phyloP scores from a whole-genome alignment of 768 basidiomycete species.

The Lanmaoa pseudosensibilis region DNA sequence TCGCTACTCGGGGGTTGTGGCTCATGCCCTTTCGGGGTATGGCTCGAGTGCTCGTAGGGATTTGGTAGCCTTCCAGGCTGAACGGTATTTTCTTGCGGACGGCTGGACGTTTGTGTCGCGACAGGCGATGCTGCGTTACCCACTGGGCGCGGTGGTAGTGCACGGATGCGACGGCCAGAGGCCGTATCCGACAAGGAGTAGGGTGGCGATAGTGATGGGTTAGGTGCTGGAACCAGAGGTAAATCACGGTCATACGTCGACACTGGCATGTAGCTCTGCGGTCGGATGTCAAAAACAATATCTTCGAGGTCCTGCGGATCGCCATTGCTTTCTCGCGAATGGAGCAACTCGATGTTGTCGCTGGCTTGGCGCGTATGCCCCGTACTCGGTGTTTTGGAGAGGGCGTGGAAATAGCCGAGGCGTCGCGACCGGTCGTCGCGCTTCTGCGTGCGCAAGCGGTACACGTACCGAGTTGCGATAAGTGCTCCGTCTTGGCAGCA shows the following conservation, averaged over 20 bases:
- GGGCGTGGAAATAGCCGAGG: constrained; percentile 33
- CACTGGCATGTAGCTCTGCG: constrained; percentile 16
- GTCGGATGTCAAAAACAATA: constrained; percentile 24
- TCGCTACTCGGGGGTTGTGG: constrained; percentile 11
- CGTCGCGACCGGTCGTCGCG: constrained; percentile 37
- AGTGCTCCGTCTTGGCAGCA: constrained; percentile 47
- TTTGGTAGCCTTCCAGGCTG: not conserved
- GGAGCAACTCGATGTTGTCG: constrained; percentile 32
- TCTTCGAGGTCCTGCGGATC: constrained; percentile 16
- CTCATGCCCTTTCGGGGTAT: not conserved
- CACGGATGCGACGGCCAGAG: constrained; percentile 23
- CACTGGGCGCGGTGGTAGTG: constrained; percentile 32
- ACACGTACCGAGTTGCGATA: constrained; percentile 53
- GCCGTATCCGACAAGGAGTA: constrained; percentile 9
- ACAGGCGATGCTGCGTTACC: not conserved
- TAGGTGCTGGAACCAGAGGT: constrained; percentile 4
- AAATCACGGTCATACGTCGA: constrained; percentile 19
- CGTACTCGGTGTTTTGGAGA: constrained; percentile 10
- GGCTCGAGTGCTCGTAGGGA: constrained; percentile 1
- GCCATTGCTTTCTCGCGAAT: constrained; percentile 7
- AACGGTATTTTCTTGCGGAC: not conserved
- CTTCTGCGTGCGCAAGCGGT: constrained; percentile 53
- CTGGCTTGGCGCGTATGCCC: constrained; percentile 26
- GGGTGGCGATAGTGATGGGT: constrained; percentile 7
- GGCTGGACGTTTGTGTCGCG: not conserved